Conservation (phyloP, 2,329 filamentous ascomycete genomes). For the Amylocarpus encephaloides region DNA sequence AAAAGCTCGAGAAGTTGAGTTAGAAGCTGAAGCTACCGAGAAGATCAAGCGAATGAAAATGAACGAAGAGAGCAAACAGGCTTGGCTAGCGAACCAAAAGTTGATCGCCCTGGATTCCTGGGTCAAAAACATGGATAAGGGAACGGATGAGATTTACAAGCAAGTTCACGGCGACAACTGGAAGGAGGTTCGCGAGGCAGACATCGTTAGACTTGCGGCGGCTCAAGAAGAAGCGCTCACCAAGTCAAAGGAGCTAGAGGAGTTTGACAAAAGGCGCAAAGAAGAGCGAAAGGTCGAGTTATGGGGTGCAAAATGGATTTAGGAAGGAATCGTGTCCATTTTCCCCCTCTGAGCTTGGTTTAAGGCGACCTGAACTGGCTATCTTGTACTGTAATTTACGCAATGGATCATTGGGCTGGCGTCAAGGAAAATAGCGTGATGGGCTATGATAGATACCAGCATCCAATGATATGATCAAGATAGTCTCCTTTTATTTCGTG, state of each 20-base stretch:
- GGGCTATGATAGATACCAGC: background rate
- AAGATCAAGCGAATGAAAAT: conserved; percentile 22
- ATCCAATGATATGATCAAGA: background rate
- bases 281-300: conserved; percentile 18
- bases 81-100: conserved; percentile 17
- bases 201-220: conserved; percentile 11
- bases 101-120: conserved; percentile 18
- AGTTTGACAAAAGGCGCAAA: conserved; percentile 12
- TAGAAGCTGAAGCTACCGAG: conserved; percentile 27
- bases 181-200: conserved; percentile 19
- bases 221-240: conserved; percentile 15
- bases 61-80: conserved; percentile 11
- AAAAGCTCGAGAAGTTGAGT: conserved; percentile 22
- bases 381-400: background rate
- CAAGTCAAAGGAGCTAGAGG: conserved; percentile 12
- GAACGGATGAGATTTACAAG: conserved; percentile 27
- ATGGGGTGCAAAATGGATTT: conserved; percentile 22
- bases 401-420: background rate
- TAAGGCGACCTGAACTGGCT: background rate
- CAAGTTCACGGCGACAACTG: conserved; percentile 25
- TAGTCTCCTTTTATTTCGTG: too few relatives aligned
- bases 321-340: background rate
- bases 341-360: background rate
- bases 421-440: background rate
- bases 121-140: conserved; percentile 20